Base-by-base conservation (phyloP, 176 grass and related monocot species). In the Tillandsia leiboldiana region DNA sequence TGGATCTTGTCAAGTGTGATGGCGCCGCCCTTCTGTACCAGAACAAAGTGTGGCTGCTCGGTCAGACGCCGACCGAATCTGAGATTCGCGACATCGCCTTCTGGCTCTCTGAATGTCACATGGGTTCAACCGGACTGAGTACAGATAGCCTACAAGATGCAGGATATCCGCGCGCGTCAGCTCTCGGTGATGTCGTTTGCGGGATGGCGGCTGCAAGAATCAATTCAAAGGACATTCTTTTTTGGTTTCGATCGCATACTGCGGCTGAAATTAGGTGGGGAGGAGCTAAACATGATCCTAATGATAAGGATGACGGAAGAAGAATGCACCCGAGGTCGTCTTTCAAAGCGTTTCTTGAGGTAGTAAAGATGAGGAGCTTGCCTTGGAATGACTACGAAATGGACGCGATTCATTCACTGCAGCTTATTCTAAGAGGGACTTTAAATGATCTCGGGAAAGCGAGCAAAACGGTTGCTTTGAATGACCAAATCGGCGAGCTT, bases 301-400 rank as follows among this genome's bases (percentile, higher is more conserved):
- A 67, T 8, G 86, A 90, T 20, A 18, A 79, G 77, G 93, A 97
- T 65, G 93, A 97, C 20, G 83, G 77, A 51, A 84, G 83, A 53
- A 89, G 83, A 77, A 97, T 97, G 93, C 89, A 92, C 71, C 93
- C 93, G 9, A 87, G 93, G 68, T 77, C 91, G 20, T 97, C 93
- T 8, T 96, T 97, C 71, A 92, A 81, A 71, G 93, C 93, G 56
- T 97, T 97, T 66, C 84, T 97, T 63, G 89, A 97, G 59, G 89
- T 92, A 15, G 93, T 97, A 50, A 97, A 92, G 80, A 85, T 92
- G 86, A 86, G 87, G 77, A 92, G 93, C 62, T 73, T 80, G 51
- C 64, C 84, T 15, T 97, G 93, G 93, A 90, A 58, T 71, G 93
- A 97, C 67, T 83, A 87, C 5, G 93, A 97, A 63, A 92, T 97